These are phyloP conservation scores for Incumbomyces lentus DNA, from an alignment of 2,329 filamentous ascomycete species.

Conservation along the genomic window DNA sequence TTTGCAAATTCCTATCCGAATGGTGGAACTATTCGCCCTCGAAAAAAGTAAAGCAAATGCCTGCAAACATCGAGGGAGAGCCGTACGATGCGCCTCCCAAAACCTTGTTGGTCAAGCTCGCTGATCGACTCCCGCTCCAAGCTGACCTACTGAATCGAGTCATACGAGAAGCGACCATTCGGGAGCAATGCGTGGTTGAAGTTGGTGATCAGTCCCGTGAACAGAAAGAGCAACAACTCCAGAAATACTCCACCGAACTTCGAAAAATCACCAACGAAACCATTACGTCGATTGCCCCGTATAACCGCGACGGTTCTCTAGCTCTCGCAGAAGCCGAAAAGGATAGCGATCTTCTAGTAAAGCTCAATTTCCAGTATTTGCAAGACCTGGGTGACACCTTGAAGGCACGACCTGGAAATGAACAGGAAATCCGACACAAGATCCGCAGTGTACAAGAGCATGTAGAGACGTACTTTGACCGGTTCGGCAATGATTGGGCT, in stretches of 20 bases:
- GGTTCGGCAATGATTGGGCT: slow-evolving; percentile 43
- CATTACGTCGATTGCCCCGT: slow-evolving; percentile 12
- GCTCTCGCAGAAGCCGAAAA: slow-evolving; percentile 51
- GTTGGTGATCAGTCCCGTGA: slow-evolving; percentile 11
- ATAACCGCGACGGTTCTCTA: slow-evolving; percentile 37
- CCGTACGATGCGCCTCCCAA: slow-evolving; percentile 17
- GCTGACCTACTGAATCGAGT: slow-evolving; percentile 16
- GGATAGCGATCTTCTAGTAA: slow-evolving; percentile 54
- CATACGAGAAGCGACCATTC: slow-evolving; percentile 14
- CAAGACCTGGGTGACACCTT: slow-evolving; percentile 12
- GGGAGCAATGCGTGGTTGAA: slow-evolving; percentile 10
- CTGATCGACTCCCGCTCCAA: slow-evolving; percentile 13
- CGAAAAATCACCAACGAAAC: slow-evolving; percentile 10
- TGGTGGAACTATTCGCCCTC: slow-evolving; percentile 24
- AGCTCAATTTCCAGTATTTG: slow-evolving; percentile 22
- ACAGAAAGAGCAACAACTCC: slow-evolving; percentile 11
- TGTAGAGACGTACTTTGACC: slow-evolving; percentile 38
- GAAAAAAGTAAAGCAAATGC: slow-evolving; percentile 17
- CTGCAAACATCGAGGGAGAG: slow-evolving; percentile 17
- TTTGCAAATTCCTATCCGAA: slow-evolving; percentile 21
- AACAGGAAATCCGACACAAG: slow-evolving; percentile 20
- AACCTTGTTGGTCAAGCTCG: slow-evolving; percentile 12
- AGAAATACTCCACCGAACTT: slow-evolving; percentile 9
- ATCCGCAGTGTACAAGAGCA: slow-evolving; percentile 27
- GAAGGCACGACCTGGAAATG: slow-evolving; percentile 11